Conservation (phyloP, 805 yeast genomes). For the Millerago galiae region DNA sequence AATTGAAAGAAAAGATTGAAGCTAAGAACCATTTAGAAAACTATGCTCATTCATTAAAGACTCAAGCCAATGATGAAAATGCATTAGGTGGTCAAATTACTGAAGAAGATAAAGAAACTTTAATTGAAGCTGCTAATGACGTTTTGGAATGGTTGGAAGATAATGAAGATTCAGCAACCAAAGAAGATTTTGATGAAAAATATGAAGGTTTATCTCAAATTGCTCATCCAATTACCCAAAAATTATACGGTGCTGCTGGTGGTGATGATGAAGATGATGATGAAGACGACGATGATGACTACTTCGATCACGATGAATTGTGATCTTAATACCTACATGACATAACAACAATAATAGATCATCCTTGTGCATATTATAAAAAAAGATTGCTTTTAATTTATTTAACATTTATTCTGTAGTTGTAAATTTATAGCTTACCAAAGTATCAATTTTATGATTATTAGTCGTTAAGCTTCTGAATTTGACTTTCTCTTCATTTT, state of each 20-base stretch:
- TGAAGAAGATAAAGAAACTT: conserved; percentile 86
- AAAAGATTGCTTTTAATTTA: neutral
- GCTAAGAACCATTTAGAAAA: conserved; percentile 85
- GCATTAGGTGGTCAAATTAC: conserved; percentile 74
- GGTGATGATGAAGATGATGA: conserved; percentile 40
- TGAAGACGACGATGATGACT: conserved; percentile 50
- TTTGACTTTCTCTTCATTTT: conserved; percentile 62
- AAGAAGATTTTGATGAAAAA: conserved; percentile 92
- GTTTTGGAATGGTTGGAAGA: conserved; percentile 85
- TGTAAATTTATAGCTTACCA: conserved; percentile 42
- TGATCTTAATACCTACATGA: conserved; percentile 19
- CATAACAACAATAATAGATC: neutral
- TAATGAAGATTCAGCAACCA: conserved; percentile 76
- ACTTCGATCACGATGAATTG: conserved; percentile 67
- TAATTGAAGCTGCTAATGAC: conserved; percentile 83
- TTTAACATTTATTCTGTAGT: neutral
- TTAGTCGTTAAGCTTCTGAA: conserved; percentile 64
- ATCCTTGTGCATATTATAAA: neutral
- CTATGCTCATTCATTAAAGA: conserved; percentile 77
- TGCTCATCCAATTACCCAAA: conserved; percentile 90
- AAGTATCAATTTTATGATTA: conserved; percentile 64
- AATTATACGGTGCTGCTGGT: conserved; percentile 61
- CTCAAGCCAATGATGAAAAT: conserved; percentile 49
- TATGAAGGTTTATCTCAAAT: conserved; percentile 72
- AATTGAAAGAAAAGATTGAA: conserved; percentile 76